Evolutionary conservation across 768 basidiomycete species (phyloP), one percentile per base, ranked within the genome.

Genomic region (Cystofilobasidium capitatum): DNA sequence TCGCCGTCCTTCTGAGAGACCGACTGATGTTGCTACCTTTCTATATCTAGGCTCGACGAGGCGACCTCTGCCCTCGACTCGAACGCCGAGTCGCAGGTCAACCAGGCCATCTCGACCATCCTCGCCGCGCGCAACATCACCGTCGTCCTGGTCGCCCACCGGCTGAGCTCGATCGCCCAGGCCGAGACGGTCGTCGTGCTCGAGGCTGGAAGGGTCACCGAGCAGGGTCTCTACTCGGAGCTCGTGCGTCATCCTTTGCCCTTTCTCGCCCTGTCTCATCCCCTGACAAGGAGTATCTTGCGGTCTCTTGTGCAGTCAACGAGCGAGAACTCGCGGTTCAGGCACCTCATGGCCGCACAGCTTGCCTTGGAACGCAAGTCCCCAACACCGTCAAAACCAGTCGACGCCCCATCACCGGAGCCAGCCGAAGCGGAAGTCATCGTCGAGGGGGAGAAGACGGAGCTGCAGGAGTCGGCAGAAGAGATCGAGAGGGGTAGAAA

Each of bases 321-420:
- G 69, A 81, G 81, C 33, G 78, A 79, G 62, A 84, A 86, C 73
- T 91, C 90, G 49, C 81, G 90, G 62, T 96, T 96, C 81, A 83
- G 90, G 14, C 79, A 81, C 10, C 81, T 96, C 57, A 92, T 96
- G 91, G 88, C 89, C 29, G 89, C 91, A 3, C 92, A 96, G 74
- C 79, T 94, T 54, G 83, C 66, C 22, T 60, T 67, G 4, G 64
- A 58, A 1, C 39, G 57, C 16, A 40, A 57, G n/a, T n/a, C 22
- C 7, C 35, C 40, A 0, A 58, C 64, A 2, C 37, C 64, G 3
- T 17, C n/a, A 13, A 35, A 20, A 29, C 17, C 42, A 8, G 17
- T 20, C 54, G 26, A 40, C 5, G 20, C n/a, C 29, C 31, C 40
- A 3, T n/a, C 47, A 9, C 33, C 64, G 31, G 8, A 40, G 20